phyloP scores from a whole-genome alignment of 1,284 basidiomycete species.

The Pseudozyma flocculosa region DNA sequence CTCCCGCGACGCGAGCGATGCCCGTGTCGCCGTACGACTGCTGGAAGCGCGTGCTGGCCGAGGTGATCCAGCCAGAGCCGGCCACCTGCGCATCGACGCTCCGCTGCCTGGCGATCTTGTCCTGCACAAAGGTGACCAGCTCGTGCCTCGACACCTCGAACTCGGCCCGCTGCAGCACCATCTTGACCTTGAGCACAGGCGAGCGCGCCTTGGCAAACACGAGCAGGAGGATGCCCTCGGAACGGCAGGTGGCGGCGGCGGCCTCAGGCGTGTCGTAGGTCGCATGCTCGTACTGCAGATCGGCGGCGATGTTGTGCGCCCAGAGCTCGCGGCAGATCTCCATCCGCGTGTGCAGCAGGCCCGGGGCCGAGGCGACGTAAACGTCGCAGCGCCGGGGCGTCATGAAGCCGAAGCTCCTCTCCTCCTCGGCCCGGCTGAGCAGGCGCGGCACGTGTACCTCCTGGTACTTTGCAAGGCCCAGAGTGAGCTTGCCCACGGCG shows the following conservation, averaged over 20 bases:
- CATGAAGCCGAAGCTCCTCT: constrained; percentile 81
- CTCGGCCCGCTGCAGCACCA: constrained; percentile 43
- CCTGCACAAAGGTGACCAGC: constrained; percentile 40
- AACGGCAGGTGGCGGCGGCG: constrained; percentile 48
- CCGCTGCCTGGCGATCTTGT: constrained; percentile 42
- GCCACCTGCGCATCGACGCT: constrained; percentile 35
- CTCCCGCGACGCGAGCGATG: constrained; percentile 4
- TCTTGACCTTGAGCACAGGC: constrained; percentile 48
- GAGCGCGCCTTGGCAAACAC: constrained; percentile 46
- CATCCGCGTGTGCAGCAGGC: constrained; percentile 72
- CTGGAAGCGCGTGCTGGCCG: not conserved
- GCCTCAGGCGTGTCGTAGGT: constrained; percentile 46
- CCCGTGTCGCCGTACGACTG: not conserved
- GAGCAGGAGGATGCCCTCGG: constrained; percentile 53
- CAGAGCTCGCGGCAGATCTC: constrained; percentile 76
- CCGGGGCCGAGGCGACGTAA: constrained; percentile 72
- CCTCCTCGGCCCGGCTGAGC: constrained; percentile 67
- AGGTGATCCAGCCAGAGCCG: constrained; percentile 1
- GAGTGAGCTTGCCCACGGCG: constrained; percentile 75
- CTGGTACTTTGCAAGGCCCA: constrained; percentile 65
- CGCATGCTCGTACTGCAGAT: constrained; percentile 71
- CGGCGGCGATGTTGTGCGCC: constrained; percentile 78
- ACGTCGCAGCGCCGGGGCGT: constrained; percentile 77
- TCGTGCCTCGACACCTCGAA: constrained; percentile 49
- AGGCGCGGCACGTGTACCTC: constrained; percentile 72